Evolutionary conservation across 345 rosid species (phyloP).

Genomic region (Clarkia xantiana): DNA sequence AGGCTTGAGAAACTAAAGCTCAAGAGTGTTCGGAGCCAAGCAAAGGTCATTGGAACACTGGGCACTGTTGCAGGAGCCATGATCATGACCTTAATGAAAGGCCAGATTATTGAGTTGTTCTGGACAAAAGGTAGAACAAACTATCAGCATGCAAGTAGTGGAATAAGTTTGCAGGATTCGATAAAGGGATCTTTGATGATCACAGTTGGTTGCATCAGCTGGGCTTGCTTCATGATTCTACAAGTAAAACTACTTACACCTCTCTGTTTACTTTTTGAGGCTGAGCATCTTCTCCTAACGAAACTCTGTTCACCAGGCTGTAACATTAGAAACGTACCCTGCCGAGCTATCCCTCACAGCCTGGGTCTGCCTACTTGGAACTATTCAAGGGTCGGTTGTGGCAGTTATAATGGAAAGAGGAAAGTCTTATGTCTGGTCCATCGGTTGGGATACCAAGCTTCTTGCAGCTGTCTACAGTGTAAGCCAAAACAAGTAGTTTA

Average conservation of each 20-base stretch:
- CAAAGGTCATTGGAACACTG: constrained; percentile 54
- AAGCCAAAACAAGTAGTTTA: constrained; percentile 16
- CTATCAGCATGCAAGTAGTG: constrained; percentile 22
- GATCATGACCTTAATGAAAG: constrained; percentile 73
- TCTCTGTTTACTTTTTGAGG: neutral
- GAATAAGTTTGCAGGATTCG: constrained; percentile 24
- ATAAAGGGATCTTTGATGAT: constrained; percentile 59
- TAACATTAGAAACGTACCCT: constrained; percentile 49
- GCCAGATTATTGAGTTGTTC: constrained; percentile 37
- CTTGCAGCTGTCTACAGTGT: constrained; percentile 58
- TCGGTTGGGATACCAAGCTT: constrained; percentile 63
- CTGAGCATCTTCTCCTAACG: neutral
- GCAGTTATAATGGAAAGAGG: constrained; percentile 69
- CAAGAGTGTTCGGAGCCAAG: constrained; percentile 33
- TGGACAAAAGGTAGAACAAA: constrained; percentile 31
- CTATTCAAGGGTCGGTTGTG: constrained; percentile 35
- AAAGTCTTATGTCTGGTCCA: constrained; percentile 37
- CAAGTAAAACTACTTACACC: constrained; percentile 5
- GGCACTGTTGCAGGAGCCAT: constrained; percentile 86
- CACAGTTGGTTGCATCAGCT: constrained; percentile 50
- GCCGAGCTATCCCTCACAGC: constrained; percentile 73
- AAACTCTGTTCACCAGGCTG: constrained; percentile 19
- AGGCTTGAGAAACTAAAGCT: constrained; percentile 65
- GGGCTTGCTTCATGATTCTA: constrained; percentile 63
- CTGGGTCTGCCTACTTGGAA: constrained; percentile 72